Evolutionary conservation across 2,329 filamentous ascomycete species (phyloP).

Genomic region (Penicillium concentricum): DNA sequence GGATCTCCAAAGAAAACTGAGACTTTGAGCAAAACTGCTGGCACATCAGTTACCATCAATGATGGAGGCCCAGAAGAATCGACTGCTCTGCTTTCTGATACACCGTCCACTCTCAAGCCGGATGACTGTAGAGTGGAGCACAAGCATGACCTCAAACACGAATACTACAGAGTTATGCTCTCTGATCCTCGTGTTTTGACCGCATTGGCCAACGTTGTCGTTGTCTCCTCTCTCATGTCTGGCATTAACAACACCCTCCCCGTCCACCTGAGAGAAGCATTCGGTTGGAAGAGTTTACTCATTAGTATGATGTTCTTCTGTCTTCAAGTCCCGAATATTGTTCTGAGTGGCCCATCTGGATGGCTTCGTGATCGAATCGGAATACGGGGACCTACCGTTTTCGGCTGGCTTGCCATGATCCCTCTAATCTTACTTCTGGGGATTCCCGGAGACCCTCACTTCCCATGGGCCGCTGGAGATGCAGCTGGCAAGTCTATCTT

Average conservation of each 20-base stretch:
- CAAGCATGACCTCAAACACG: neutral
- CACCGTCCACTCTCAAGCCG: neutral
- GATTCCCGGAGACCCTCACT: slow-evolving; percentile 22
- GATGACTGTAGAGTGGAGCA: neutral
- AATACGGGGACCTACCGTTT: slow-evolving; percentile 16
- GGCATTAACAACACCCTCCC: slow-evolving; percentile 58
- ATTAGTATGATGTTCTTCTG: slow-evolving; percentile 58
- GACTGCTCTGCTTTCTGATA: slow-evolving; percentile 1
- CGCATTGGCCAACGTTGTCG: slow-evolving; percentile 44
- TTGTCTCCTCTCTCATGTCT: slow-evolving; percentile 51
- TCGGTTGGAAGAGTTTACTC: slow-evolving; percentile 55
- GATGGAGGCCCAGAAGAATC: neutral
- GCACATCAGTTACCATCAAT: neutral
- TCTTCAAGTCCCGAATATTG: slow-evolving; percentile 57
- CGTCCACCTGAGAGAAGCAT: slow-evolving; percentile 53
- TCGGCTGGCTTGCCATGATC: slow-evolving; percentile 21
- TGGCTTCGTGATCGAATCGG: slow-evolving; percentile 36
- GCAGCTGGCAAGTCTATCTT: slow-evolving; percentile 23
- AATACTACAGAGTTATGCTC: slow-evolving; percentile 42
- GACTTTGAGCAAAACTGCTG: neutral
- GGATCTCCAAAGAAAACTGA: neutral
- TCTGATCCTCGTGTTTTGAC: slow-evolving; percentile 43
- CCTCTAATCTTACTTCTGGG: slow-evolving; percentile 27
- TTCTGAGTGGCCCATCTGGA: slow-evolving; percentile 60
- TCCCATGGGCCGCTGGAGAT: slow-evolving; percentile 25